Conservation (phyloP, 2,329 filamentous ascomycete species). For the Chrysoporthe cubensis region DNA sequence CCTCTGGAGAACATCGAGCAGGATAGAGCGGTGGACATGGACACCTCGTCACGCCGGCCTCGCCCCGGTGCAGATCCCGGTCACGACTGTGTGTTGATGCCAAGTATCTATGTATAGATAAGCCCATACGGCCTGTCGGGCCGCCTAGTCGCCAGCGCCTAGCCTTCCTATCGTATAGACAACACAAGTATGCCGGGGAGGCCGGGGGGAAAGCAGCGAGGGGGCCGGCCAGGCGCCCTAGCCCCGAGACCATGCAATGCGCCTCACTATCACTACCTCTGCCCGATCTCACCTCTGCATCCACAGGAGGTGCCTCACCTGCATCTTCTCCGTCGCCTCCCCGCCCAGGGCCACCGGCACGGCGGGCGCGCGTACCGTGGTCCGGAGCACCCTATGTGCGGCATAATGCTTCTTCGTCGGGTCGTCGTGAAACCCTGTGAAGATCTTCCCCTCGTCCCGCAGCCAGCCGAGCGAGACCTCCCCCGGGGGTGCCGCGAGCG, state of each 20-base stretch:
- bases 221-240: background rate
- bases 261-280: background rate
- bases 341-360: conserved; percentile 12
- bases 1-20: background rate
- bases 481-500: background rate
- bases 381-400: conserved; percentile 14
- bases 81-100: background rate
- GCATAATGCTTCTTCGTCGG: conserved; percentile 7
- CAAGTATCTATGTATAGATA: background rate
- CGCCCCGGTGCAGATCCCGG: background rate
- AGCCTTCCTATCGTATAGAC: background rate
- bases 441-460: conserved; percentile 21
- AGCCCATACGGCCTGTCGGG: background rate
- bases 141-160: background rate
- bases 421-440: conserved; percentile 27
- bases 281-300: conserved; percentile 13
- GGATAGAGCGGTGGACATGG: background rate
- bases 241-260: background rate
- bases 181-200: background rate
- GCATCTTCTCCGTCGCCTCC: background rate
- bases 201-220: background rate
- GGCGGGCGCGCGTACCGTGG: conserved; percentile 8
- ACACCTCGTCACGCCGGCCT: background rate
- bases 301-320: conserved; percentile 15
- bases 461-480: conserved; percentile 4